Percentiles rank a stretch among this genome's conserved stretches.
These are phyloP conservation scores for Aspergillus arachidicola DNA, from an alignment of 2,329 filamentous ascomycete species.

Conservation along the genomic window DNA sequence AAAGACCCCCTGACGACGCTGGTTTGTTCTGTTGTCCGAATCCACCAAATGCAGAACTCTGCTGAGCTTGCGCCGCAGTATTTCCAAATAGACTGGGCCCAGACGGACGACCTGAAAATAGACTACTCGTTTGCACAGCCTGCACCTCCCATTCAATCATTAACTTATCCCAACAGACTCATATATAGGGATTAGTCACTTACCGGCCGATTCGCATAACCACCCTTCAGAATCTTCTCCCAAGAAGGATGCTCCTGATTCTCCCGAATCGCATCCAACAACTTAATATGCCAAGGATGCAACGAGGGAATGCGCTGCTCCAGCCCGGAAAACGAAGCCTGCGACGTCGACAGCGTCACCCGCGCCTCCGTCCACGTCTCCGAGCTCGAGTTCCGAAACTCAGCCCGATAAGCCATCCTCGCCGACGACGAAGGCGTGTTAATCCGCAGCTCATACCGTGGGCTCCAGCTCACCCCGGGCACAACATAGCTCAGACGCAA, in stretches of 20 bases:
- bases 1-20: not conserved
- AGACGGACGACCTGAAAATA: not conserved
- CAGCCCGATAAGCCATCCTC: constrained; percentile 62
- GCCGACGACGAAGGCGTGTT: constrained; percentile 58
- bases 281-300: constrained; percentile 58
- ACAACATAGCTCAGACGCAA: constrained; percentile 64
- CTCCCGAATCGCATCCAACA: constrained; percentile 34
- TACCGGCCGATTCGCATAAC: constrained; percentile 5
- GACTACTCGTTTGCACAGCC: not conserved
- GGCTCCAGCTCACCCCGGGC: constrained; percentile 59
- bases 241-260: constrained; percentile 19
- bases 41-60: not conserved
- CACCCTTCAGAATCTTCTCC: constrained; percentile 21
- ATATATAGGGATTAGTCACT: not conserved
- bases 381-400: constrained; percentile 63
- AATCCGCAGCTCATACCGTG: constrained; percentile 65
- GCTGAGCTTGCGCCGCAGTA: not conserved
- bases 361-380: constrained; percentile 66
- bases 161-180: not conserved
- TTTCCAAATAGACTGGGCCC: not conserved
- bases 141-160: not conserved
- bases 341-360: constrained; percentile 64
- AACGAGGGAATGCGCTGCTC: constrained; percentile 59
- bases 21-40: not conserved
- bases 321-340: constrained; percentile 60